Evolutionary conservation across 177 flowering plant species (phyloP), one percentile per base, ranked within the genome.

Genomic region (Vitis hybrid): DNA sequence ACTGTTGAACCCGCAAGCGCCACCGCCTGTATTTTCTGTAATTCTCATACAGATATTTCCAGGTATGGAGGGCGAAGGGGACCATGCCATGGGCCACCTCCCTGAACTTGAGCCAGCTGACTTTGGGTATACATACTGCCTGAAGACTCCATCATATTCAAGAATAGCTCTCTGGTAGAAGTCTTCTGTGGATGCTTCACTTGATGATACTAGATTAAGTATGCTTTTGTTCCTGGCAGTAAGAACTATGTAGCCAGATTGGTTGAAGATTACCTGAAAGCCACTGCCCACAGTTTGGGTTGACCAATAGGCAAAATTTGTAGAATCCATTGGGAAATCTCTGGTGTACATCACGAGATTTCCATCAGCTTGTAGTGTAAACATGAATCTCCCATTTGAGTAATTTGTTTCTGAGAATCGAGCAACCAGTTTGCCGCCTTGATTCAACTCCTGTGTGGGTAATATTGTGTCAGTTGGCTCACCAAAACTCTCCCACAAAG

Each of bases 1-100:
- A 70, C 83, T 79, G 69, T 85, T 82, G 61, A 67, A 78, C 26
- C 85, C 87, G 34, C 89, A 86, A 22, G 68, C 68, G 5, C 85
- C 87, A 22, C 74, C 29, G 0, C 82, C 85, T 4, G 45, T 5
- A 0, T 3, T 14, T 10, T 11, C 59, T 1, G 2, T 2, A 16
- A 68, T 60, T 4, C 15, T 53, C 16, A 19, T n/a, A 59, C 83
- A 82, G 5, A 78, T 71, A 61, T 79, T 61, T 11, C 22, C 0
- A 4, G 82, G 82, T 2, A 60, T 22, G 9, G 22, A 31, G 29
- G 50, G 53, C 14, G 16, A 5, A 14, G 34, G 14, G 2, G 71
- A 64, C 82, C 82, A 79, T 1, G 68, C 66, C 66, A 20, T 11
- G 7, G 58, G 48, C 70, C 60, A 61, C 1, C 58, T 45, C 3